phyloP scores from a whole-genome alignment of 2,329 filamentous ascomycete genomes.

The Claviceps spartinae region DNA sequence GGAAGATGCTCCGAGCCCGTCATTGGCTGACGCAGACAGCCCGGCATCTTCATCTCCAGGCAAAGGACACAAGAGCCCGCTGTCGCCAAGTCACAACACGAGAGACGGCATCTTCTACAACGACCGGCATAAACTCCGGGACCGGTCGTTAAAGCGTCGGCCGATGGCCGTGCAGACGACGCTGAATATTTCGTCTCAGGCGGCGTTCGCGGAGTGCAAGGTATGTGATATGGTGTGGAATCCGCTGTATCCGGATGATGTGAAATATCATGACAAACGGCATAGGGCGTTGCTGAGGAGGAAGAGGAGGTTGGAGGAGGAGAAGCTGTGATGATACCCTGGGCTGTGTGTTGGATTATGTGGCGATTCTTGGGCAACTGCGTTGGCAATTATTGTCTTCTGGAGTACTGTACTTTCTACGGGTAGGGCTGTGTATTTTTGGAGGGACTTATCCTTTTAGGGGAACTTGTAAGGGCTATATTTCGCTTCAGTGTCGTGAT shows the following conservation, averaged over 20 bases:
- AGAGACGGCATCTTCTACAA: background rate
- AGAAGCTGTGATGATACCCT: conserved; percentile 7
- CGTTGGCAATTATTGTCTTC: no score
- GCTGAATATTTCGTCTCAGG: conserved; percentile 28
- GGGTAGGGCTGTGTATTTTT: no score
- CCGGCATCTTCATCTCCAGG: background rate
- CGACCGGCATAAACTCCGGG: background rate
- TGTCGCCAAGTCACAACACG: background rate
- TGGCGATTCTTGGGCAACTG: no score
- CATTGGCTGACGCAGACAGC: background rate
- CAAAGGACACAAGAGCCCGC: background rate
- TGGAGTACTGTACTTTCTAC: no score
- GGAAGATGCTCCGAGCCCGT: conserved; percentile 1
- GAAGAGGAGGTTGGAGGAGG: conserved; percentile 12
- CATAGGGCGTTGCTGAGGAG: conserved; percentile 21
- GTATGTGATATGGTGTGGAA: conserved; percentile 31
- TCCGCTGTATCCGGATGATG: conserved; percentile 28
- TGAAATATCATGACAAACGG: conserved; percentile 27
- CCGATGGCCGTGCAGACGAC: conserved; percentile 25
- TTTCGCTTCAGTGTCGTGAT: no score
- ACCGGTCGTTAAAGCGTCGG: background rate
- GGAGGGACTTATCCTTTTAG: no score
- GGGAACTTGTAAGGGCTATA: no score
- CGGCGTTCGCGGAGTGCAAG: conserved; percentile 29
- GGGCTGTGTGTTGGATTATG: no score